These are phyloP conservation scores for Lagenaria siceraria DNA, from an alignment of 306 rosid species.

Conservation along the genomic window DNA sequence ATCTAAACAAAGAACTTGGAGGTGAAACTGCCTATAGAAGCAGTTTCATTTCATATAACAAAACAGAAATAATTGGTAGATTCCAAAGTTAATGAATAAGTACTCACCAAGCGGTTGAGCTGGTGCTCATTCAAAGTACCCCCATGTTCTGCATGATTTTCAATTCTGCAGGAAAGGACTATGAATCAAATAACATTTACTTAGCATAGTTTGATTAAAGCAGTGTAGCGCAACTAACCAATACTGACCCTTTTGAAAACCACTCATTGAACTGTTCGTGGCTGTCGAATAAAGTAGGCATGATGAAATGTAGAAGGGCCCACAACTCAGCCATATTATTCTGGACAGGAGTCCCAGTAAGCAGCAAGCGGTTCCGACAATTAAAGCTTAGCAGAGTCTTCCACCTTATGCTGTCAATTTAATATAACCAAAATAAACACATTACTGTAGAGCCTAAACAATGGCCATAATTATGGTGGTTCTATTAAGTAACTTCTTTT, in stretches of 20 bases:
- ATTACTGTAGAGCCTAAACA: not conserved
- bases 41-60: not conserved
- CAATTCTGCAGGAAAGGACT: conserved; percentile 44
- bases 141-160: conserved; percentile 97
- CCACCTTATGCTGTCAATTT: conserved; percentile 85
- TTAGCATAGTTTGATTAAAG: not conserved
- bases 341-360: conserved; percentile 96
- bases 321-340: conserved; percentile 99
- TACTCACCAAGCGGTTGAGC: conserved; percentile 85
- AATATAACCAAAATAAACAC: not conserved
- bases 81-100: conserved; percentile 1
- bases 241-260: conserved; percentile 93
- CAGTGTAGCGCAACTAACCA: conserved; percentile 9
- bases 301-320: conserved; percentile 96
- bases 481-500: not conserved
- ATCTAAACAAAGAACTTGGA: not conserved
- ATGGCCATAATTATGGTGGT: not conserved
- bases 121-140: conserved; percentile 98
- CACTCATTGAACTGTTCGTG: conserved; percentile 98
- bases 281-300: conserved; percentile 97
- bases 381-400: conserved; percentile 95
- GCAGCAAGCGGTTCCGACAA: conserved; percentile 87
- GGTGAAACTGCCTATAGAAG: not conserved
- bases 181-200: not conserved
- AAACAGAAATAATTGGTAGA: not conserved